These are phyloP conservation scores for Dendryphion nanum DNA, from an alignment of 2,329 filamentous ascomycete species.

Conservation along the genomic window DNA sequence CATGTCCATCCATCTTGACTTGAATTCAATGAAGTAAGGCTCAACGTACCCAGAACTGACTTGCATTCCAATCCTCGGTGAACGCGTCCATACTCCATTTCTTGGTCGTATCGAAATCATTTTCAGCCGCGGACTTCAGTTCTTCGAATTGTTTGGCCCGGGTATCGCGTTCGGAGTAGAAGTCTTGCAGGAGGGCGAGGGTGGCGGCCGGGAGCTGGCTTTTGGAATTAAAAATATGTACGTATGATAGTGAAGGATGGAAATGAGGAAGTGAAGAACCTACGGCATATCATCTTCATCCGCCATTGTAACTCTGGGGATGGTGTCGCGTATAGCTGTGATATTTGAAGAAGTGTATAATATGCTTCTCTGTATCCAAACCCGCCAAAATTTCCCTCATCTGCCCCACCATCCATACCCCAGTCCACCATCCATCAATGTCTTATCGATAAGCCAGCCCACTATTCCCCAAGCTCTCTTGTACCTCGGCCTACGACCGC, in stretches of 20 bases:
- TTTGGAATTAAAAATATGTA: slow-evolving; percentile 2
- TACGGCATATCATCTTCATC: slow-evolving; percentile 39
- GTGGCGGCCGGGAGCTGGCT: slow-evolving; percentile 66
- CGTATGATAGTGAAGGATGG: background rate
- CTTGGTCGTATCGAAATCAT: slow-evolving; percentile 44
- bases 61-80: slow-evolving; percentile 78
- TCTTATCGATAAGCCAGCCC: too few relatives aligned
- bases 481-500: too few relatives aligned
- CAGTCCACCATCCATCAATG: too few relatives aligned
- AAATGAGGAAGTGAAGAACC: slow-evolving; percentile 9
- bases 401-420: too few relatives aligned
- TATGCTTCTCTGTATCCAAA: too few relatives aligned
- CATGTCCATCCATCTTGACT: background rate
- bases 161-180: slow-evolving; percentile 71
- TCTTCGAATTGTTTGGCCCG: slow-evolving; percentile 66
- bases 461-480: too few relatives aligned
- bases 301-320: too few relatives aligned
- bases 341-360: too few relatives aligned
- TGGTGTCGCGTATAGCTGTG: too few relatives aligned
- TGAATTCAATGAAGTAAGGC: background rate
- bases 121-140: slow-evolving; percentile 62
- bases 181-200: slow-evolving; percentile 68
- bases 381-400: too few relatives aligned
- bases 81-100: slow-evolving; percentile 67
- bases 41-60: slow-evolving; percentile 71